phyloP scores from a whole-genome alignment of 2,329 filamentous ascomycete genomes.

The Albifimbria verrucaria region DNA sequence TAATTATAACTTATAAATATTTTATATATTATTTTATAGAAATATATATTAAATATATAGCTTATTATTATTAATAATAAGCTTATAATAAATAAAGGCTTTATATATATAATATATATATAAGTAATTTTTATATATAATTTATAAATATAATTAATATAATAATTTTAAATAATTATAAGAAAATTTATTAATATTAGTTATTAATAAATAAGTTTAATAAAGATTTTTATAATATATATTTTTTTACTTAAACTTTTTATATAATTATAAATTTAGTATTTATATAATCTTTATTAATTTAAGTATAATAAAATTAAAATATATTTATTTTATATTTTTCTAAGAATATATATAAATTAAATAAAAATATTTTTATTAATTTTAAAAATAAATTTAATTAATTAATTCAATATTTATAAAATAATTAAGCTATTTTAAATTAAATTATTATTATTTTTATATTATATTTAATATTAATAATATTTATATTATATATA shows the following conservation, averaged over 20 bases:
- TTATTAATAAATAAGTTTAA: no score
- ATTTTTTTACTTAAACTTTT: slow-evolving; percentile 1
- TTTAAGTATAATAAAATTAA: no score
- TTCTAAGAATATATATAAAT: slow-evolving; percentile 2
- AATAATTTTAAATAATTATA: not conserved
- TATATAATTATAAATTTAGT: not conserved
- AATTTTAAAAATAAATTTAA: no score
- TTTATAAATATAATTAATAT: not conserved
- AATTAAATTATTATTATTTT: slow-evolving; percentile 2
- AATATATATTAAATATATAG: not conserved
- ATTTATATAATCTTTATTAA: no score
- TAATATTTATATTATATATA: not conserved
- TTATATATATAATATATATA: not conserved
- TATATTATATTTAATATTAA: not conserved
- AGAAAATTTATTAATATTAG: not conserved
- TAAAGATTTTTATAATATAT: no score
- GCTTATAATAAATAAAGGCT: not conserved
- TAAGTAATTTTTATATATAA: not conserved
- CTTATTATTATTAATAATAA: not conserved
- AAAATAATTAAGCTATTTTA: slow-evolving; percentile 1
- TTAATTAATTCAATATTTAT: no score
- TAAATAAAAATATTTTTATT: no score
- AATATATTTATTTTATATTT: no score
- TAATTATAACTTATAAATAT: slow-evolving; percentile 2
- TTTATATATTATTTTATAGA: slow-evolving; percentile 3